phyloP scores from a whole-genome alignment of 805 yeast genomes.

The Ascoidea rubescens region DNA sequence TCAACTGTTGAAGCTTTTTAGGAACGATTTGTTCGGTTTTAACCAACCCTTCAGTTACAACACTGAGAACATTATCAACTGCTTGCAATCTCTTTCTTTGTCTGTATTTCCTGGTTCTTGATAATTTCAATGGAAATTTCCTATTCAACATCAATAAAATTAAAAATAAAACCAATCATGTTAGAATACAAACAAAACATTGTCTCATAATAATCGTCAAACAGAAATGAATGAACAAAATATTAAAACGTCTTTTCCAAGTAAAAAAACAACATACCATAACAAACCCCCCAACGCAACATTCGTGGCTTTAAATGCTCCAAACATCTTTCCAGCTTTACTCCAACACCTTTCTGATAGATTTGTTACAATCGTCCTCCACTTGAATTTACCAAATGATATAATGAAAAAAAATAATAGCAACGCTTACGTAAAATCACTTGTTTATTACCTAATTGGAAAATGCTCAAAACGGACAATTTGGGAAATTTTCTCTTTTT shows the following conservation, averaged over 20 bases:
- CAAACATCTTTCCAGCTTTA: slow-evolving; percentile 33
- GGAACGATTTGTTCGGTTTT: slow-evolving; percentile 17
- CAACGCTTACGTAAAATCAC: no score
- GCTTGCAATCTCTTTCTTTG: slow-evolving; percentile 70
- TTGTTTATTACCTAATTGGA: no score
- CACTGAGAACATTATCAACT: slow-evolving; percentile 70
- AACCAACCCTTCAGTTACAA: slow-evolving; percentile 37
- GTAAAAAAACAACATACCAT: slow-evolving; percentile 29
- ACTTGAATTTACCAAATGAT: no score
- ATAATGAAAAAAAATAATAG: no score
- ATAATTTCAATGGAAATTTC: slow-evolving; percentile 70
- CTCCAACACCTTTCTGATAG: no score
- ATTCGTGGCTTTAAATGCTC: slow-evolving; percentile 53
- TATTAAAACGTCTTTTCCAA: neutral
- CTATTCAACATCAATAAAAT: slow-evolving; percentile 17
- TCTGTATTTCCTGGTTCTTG: slow-evolving; percentile 67
- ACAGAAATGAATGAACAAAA: neutral
- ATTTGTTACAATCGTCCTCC: no score
- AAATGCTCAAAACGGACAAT: no score
- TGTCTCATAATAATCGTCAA: no score
- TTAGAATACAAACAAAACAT: no score
- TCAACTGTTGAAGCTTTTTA: slow-evolving; percentile 22
- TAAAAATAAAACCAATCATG: neutral
- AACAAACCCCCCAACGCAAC: slow-evolving; percentile 57
- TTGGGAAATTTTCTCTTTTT: no score